These are phyloP conservation scores for Plasmodium blacklocki DNA, from an alignment of 169 alveolate genomes.

Conservation along the genomic window DNA sequence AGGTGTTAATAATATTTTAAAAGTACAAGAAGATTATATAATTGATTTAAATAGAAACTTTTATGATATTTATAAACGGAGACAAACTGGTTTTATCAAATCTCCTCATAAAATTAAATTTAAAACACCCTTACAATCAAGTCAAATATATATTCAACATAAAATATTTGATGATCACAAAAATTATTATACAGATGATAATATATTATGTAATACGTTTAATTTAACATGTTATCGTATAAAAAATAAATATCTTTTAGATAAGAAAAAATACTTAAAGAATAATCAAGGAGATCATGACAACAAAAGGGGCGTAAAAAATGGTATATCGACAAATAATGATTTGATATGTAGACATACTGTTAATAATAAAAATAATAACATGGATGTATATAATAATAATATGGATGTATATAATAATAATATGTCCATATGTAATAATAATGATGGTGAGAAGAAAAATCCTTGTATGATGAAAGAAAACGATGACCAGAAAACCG, in stretches of 20 bases:
- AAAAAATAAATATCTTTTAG: background rate
- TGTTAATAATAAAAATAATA: background rate
- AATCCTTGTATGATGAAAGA: too few species aligned
- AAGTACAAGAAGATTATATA: background rate
- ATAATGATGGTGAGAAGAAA: background rate
- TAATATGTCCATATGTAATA: background rate
- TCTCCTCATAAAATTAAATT: background rate
- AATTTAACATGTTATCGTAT: conserved; percentile 26
- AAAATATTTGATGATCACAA: conserved; percentile 13
- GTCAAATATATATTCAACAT: conserved; percentile 11
- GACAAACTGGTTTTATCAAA: background rate
- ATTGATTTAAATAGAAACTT: conserved; percentile 16
- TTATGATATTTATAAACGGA: background rate
- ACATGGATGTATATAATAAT: background rate
- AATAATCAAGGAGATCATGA: background rate
- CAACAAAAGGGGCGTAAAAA: background rate
- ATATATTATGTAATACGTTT: conserved; percentile 1
- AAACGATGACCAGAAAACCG: background rate
- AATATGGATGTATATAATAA: background rate
- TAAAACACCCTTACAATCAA: background rate
- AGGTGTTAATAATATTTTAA: conserved; percentile 2
- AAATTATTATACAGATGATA: conserved; percentile 40
- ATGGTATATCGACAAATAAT: background rate
- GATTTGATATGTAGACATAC: background rate
- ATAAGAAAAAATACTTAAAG: background rate